Conservation (phyloP, 176 grass and related monocot genomes). For the Cenchrus americanus region DNA sequence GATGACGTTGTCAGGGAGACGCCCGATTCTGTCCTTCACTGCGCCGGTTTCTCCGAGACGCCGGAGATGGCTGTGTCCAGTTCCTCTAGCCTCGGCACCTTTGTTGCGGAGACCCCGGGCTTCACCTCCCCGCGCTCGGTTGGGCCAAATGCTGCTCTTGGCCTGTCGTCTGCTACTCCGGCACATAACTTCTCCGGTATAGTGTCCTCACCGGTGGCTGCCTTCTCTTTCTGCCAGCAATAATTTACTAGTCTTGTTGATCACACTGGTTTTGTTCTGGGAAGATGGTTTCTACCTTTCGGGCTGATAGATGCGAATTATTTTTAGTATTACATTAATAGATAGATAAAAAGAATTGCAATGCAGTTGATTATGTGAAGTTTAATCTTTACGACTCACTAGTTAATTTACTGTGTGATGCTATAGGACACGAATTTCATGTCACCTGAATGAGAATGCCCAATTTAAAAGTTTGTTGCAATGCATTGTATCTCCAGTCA, state of each 20-base stretch:
- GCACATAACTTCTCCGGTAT: slow-evolving; percentile 8
- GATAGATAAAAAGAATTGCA: background rate
- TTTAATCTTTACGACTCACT: background rate
- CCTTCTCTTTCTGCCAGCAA: background rate
- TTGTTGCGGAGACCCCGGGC: slow-evolving; percentile 16
- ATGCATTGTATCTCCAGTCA: no score
- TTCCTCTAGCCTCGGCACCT: background rate
- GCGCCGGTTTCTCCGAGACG: slow-evolving; percentile 15
- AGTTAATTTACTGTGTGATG: no score
- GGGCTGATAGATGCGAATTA: background rate
- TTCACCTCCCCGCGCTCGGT: background rate
- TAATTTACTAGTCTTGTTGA: background rate
- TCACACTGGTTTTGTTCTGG: background rate
- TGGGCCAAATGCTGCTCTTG: background rate
- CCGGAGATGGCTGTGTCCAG: background rate
- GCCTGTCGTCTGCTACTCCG: slow-evolving; percentile 7
- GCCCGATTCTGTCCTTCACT: slow-evolving; percentile 25
- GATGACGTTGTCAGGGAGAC: background rate
- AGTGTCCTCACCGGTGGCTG: background rate
- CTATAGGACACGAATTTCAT: no score
- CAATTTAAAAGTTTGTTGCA: no score
- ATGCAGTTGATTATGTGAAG: background rate
- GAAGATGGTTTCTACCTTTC: background rate
- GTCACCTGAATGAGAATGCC: no score
- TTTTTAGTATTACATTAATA: background rate